These are phyloP conservation scores for Wickerhamiella sergipiensis DNA, from an alignment of 805 yeast genomes.

Conservation along the genomic window DNA sequence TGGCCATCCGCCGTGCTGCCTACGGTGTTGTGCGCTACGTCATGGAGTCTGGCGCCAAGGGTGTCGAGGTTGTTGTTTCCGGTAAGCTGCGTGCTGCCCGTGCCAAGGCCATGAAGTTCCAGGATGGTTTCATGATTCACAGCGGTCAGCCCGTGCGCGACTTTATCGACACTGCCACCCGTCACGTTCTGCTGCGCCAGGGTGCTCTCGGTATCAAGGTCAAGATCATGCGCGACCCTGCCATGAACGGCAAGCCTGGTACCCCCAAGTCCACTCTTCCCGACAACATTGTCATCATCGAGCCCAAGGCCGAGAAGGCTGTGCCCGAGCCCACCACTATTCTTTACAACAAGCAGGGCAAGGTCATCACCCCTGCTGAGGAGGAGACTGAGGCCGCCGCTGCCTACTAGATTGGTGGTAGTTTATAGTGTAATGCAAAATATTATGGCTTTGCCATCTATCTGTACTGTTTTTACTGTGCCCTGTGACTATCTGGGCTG, in stretches of 20 bases:
- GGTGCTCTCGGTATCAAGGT: constrained; percentile 99
- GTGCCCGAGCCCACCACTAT: constrained; percentile 60
- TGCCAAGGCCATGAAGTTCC: constrained; percentile 99
- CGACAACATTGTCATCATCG: constrained; percentile 82
- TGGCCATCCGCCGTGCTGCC: constrained; percentile 99
- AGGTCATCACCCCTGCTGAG: background rate
- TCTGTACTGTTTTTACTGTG: too few relatives aligned
- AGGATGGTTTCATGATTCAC: constrained; percentile 99
- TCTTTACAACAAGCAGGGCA: constrained; percentile 36
- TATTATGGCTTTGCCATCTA: background rate
- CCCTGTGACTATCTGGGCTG: too few relatives aligned
- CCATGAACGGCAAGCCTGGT: constrained; percentile 26
- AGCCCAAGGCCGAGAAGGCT: constrained; percentile 77
- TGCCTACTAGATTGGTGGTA: constrained; percentile 1
- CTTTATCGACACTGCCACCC: constrained; percentile 96
- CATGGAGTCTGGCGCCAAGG: constrained; percentile 99
- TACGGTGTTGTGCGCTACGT: constrained; percentile 99
- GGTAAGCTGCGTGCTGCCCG: constrained; percentile 99
- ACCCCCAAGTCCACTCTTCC: constrained; percentile 52
- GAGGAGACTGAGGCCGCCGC: constrained; percentile 8
- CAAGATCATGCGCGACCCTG: constrained; percentile 99
- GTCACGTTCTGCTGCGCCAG: constrained; percentile 99
- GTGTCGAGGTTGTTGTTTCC: constrained; percentile 99
- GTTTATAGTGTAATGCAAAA: background rate
- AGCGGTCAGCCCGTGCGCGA: constrained; percentile 99